Evolutionary conservation across 108 stramenopile genomes (phyloP).

Genomic region (Mediolabrus comicus): DNA sequence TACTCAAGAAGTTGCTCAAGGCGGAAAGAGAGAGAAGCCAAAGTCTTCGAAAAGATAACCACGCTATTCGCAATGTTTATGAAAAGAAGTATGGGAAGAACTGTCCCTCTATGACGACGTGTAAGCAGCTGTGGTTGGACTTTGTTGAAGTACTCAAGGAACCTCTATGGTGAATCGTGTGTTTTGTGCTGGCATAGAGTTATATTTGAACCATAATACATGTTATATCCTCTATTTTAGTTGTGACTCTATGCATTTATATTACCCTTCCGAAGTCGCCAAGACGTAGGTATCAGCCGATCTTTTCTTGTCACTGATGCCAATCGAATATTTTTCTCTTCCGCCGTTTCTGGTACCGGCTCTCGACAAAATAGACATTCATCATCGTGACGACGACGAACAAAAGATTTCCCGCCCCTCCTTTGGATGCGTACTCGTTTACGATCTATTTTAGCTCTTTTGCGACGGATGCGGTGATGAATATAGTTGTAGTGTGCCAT

Average conservation of each 20-base stretch:
- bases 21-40: constrained; percentile 21
- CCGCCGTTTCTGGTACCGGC: no score
- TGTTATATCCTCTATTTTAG: no score
- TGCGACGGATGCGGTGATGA: background rate
- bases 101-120: background rate
- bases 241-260: no score
- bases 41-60: constrained; percentile 9
- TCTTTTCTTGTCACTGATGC: no score
- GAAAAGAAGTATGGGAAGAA: background rate
- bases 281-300: no score
- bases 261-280: no score
- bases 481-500: background rate
- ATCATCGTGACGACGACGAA: no score
- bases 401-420: background rate
- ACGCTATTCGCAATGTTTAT: background rate
- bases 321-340: no score
- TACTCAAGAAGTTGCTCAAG: constrained; percentile 22
- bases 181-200: no score
- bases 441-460: background rate
- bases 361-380: no score
- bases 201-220: no score
- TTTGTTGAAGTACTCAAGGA: background rate
- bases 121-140: background rate
- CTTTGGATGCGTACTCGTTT: background rate
- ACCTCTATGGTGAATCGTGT: background rate